These are phyloP conservation scores for Plantago rigida DNA, from an alignment of 305 asterid species.

Conservation along the genomic window DNA sequence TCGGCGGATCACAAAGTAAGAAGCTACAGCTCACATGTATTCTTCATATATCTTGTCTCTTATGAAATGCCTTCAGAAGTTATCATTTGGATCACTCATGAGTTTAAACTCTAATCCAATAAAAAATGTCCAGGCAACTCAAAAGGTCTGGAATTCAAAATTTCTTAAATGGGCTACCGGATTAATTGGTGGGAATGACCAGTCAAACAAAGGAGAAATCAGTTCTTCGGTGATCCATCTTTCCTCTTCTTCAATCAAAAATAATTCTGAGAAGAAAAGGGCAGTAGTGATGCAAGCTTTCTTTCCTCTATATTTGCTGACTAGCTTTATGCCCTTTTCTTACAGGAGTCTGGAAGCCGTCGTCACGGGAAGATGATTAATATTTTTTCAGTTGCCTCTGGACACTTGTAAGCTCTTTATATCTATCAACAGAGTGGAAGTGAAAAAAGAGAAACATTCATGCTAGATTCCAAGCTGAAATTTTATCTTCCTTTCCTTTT, in stretches of 20 bases:
- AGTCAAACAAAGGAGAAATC: constrained; percentile 53
- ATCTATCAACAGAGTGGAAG: constrained; percentile 10
- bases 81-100: constrained; percentile 10
- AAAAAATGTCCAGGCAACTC: constrained; percentile 43
- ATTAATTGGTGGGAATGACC: constrained; percentile 67
- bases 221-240: constrained; percentile 47
- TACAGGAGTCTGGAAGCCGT: constrained; percentile 56
- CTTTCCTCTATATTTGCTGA: constrained; percentile 21
- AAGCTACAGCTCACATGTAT: constrained; percentile 18
- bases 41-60: constrained; percentile 8
- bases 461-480: constrained; percentile 1
- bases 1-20: constrained; percentile 39
- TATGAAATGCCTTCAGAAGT: constrained; percentile 18
- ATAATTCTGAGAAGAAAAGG: neutral
- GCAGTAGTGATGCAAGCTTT: constrained; percentile 1
- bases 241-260: constrained; percentile 12
- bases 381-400: constrained; percentile 95
- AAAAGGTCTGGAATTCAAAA: constrained; percentile 78
- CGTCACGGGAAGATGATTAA: constrained; percentile 77
- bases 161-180: constrained; percentile 97
- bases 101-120: constrained; percentile 21
- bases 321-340: constrained; percentile 24
- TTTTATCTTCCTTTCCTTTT: constrained; percentile 5
- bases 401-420: constrained; percentile 72
- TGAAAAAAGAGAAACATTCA: neutral